Evolutionary conservation across 2,329 filamentous ascomycete species (phyloP).

Genomic region (Colletotrichum navitas): DNA sequence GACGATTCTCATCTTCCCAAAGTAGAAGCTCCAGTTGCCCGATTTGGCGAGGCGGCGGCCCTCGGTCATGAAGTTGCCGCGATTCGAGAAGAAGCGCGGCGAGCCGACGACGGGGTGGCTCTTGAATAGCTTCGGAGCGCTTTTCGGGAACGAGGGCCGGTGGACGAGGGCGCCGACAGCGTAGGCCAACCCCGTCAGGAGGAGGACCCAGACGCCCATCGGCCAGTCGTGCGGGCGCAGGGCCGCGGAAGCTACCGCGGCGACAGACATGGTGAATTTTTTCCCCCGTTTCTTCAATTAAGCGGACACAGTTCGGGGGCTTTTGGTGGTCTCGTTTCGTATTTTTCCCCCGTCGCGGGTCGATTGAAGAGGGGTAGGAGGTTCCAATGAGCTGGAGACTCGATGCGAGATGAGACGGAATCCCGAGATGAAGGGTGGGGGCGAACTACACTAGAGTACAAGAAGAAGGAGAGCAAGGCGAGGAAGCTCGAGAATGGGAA

Average conservation of each 20-base stretch:
- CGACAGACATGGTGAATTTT: conserved; percentile 8
- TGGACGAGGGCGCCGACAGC: conserved; percentile 32
- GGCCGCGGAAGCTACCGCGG: conserved; percentile 3
- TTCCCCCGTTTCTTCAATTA: too few relatives aligned
- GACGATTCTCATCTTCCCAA: conserved; percentile 59
- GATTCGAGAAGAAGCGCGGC: conserved; percentile 59
- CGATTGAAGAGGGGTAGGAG: background rate
- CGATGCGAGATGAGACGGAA: background rate
- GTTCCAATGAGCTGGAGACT: background rate
- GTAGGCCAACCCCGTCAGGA: conserved; percentile 36
- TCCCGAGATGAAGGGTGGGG: background rate
- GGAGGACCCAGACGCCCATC: conserved; percentile 42
- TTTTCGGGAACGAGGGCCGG: conserved; percentile 45
- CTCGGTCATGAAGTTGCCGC: conserved; percentile 59
- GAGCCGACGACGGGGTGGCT: conserved; percentile 59
- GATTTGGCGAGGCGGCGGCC: conserved; percentile 49
- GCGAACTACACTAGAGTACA: background rate
- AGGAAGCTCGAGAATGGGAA: background rate
- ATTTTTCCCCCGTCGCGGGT: background rate
- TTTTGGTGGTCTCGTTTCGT: background rate
- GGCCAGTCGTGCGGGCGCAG: conserved; percentile 43
- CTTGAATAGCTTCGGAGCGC: conserved; percentile 46
- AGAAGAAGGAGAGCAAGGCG: too few relatives aligned
- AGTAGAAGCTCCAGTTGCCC: conserved; percentile 63
- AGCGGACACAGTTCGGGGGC: too few relatives aligned